Base-by-base conservation (phyloP, 805 yeast genomes). In the Trichomonascus vanleenenianus region DNA sequence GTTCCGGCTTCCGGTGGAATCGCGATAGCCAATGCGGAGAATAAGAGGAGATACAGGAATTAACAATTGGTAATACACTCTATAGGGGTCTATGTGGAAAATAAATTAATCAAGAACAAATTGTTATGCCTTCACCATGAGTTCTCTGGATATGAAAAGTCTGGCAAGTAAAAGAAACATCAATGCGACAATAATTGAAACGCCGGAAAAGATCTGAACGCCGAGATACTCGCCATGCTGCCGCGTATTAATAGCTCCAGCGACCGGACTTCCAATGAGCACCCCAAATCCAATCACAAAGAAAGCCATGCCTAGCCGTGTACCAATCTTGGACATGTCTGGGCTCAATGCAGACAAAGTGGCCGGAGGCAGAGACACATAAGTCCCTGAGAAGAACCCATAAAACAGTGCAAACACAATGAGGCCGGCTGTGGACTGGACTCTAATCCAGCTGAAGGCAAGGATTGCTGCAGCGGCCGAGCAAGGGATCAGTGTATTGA, bases 231-330 rank as follows among this genome's bases (percentile, higher is more conserved):
- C 45, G 9, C 58, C 56, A 12, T 48, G 36, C 20, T 39, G 37
- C 3, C 31, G 25, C 25, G 46, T 46, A 7, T 56, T 37, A 10
- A 61, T 48, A 1, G 60, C 59, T 5, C 65, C 65, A 2, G 60
- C 63, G 14, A 60, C 51, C 12, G 65, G 65, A 20, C 57, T 43
- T 2, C 65, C 65, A 4, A 50, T 49, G 7, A 62, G 46, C 14
- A 55, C 40, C 2, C 74, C 77, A 53, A 74, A 68, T 0, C 89
- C 74, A 30, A 81, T 80, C 7, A 70, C 51, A n/a, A 73, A 67
- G 30, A 85, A 67, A 1, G 86, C 74, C 35, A 78, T 46, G 2
- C 85, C 86, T 85, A 85, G 81, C 18, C 65, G 50, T 1, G 60
- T 51, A 3, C 66, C 63, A 1, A 58, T 42, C 42, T 74, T 72